Evolutionary conservation across 495 filamentous ascomycete genomes (phyloP).

Genomic region (Emericellopsis terricola): DNA sequence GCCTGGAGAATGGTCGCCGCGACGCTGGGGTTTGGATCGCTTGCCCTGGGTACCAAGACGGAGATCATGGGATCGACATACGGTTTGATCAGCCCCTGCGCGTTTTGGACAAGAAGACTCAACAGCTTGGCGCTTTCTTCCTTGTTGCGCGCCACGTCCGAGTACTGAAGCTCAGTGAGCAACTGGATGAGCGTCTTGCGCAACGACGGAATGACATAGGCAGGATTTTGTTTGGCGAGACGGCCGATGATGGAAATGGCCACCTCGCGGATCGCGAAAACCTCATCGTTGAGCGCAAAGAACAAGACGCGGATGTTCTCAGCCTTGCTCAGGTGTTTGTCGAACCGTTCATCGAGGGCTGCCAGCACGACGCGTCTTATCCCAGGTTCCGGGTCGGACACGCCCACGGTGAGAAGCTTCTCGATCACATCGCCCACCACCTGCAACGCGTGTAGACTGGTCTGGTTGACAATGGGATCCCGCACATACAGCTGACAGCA

Average conservation of each 20-base stretch:
- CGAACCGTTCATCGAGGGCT: slow-evolving; percentile 83
- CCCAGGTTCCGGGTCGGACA: slow-evolving; percentile 75
- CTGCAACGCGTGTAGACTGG: slow-evolving; percentile 86
- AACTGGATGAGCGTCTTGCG: slow-evolving; percentile 91
- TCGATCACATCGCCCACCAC: slow-evolving; percentile 96
- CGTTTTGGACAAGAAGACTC: slow-evolving; percentile 77
- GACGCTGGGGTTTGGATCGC: slow-evolving; percentile 65
- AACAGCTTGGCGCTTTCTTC: slow-evolving; percentile 91
- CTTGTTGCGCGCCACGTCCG: slow-evolving; percentile 81
- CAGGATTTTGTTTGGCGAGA: slow-evolving; percentile 78
- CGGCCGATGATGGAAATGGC: slow-evolving; percentile 92
- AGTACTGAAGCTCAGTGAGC: slow-evolving; percentile 86
- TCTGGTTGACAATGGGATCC: slow-evolving; percentile 95
- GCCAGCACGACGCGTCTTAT: slow-evolving; percentile 77
- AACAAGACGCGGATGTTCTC: slow-evolving; percentile 93
- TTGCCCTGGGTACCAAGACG: slow-evolving; percentile 74
- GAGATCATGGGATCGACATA: slow-evolving; percentile 91
- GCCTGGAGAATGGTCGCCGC: slow-evolving; percentile 86
- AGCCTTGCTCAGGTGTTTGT: slow-evolving; percentile 82
- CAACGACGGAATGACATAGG: slow-evolving; percentile 89
- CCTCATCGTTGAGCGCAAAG: slow-evolving; percentile 89
- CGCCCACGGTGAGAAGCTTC: slow-evolving; percentile 81
- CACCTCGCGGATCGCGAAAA: slow-evolving; percentile 80
- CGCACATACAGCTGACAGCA: slow-evolving; percentile 94
- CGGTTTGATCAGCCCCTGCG: slow-evolving; percentile 76